Evolutionary conservation across 176 grass and related monocot genomes (phyloP).

Genomic region (Lolium rigidum): DNA sequence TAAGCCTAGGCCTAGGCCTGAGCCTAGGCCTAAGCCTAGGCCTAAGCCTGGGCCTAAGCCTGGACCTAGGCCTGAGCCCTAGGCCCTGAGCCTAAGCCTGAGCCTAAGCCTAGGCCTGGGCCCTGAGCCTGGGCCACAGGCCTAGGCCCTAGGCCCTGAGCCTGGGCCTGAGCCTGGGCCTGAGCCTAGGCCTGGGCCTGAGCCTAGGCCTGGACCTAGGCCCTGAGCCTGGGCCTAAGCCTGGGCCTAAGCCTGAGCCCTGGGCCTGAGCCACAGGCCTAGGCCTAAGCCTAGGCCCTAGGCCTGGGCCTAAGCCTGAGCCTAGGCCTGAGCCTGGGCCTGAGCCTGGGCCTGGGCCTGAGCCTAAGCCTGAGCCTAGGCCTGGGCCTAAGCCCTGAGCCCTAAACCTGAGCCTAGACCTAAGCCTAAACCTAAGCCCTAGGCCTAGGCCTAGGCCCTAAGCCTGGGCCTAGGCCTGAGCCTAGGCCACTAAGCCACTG

Average conservation of each 20-base stretch:
- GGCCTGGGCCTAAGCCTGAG: not conserved
- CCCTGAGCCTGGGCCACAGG: no score
- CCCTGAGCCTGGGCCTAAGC: not conserved
- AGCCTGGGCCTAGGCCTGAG: not conserved
- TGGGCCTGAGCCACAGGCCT: no score
- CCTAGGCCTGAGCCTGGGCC: not conserved
- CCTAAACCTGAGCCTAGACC: no score
- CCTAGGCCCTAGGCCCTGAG: no score
- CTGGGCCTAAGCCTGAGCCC: not conserved
- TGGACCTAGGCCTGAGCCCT: no score
- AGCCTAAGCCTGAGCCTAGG: not conserved
- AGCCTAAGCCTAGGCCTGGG: not conserved
- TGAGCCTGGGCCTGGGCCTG: not conserved
- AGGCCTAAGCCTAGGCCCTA: no score
- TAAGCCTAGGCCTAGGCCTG: not conserved
- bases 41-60: not conserved
- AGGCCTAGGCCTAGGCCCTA: no score
- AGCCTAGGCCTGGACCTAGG: not conserved
- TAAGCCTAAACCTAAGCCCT: not conserved
- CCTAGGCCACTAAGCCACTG: no score
- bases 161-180: no score
- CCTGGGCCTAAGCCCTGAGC: not conserved
- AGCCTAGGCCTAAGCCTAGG: not conserved
- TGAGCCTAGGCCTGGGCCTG: not conserved
- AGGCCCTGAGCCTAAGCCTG: not conserved